These are phyloP conservation scores for Hymenochaete sp. DNA, from an alignment of 1,284 basidiomycete species.

Conservation along the genomic window DNA sequence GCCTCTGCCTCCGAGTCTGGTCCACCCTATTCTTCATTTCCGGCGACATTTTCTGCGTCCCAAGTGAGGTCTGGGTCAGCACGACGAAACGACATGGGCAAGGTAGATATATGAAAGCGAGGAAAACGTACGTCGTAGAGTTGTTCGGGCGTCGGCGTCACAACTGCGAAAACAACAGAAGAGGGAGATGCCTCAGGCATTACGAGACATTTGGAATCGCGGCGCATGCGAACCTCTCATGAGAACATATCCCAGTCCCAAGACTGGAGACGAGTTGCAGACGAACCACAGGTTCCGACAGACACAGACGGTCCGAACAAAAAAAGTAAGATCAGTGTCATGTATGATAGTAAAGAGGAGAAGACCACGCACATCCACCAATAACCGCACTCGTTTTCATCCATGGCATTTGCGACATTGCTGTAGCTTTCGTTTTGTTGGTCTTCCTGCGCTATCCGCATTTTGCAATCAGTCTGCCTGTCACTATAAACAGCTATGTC, in stretches of 20 bases:
- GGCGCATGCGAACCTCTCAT: slow-evolving; percentile 12
- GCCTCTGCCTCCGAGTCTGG: slow-evolving; percentile 14
- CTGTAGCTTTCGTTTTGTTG: no score
- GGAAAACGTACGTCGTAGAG: slow-evolving; percentile 17
- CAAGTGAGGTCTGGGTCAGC: no score
- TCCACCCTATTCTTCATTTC: slow-evolving; percentile 20
- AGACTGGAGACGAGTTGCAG: slow-evolving; percentile 1
- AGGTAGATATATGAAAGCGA: slow-evolving; percentile 1
- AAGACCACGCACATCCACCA: slow-evolving; percentile 12
- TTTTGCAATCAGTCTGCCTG: no score
- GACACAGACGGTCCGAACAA: not conserved
- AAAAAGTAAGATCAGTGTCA: not conserved
- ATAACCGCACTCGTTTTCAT: slow-evolving; percentile 12
- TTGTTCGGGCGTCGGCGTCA: slow-evolving; percentile 21
- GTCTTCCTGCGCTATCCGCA: no score
- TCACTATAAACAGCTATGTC: no score
- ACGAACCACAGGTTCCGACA: not conserved
- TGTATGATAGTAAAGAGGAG: not conserved
- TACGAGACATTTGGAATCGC: not conserved
- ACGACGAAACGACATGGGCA: no score
- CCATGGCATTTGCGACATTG: slow-evolving; percentile 17
- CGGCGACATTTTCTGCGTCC: slow-evolving; percentile 21
- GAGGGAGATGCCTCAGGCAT: not conserved
- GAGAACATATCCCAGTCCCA: slow-evolving; percentile 15
- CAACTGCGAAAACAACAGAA: slow-evolving; percentile 12